Evolutionary conservation across 2,329 filamentous ascomycete species (phyloP).

Genomic region (Monosporascus sp.): DNA sequence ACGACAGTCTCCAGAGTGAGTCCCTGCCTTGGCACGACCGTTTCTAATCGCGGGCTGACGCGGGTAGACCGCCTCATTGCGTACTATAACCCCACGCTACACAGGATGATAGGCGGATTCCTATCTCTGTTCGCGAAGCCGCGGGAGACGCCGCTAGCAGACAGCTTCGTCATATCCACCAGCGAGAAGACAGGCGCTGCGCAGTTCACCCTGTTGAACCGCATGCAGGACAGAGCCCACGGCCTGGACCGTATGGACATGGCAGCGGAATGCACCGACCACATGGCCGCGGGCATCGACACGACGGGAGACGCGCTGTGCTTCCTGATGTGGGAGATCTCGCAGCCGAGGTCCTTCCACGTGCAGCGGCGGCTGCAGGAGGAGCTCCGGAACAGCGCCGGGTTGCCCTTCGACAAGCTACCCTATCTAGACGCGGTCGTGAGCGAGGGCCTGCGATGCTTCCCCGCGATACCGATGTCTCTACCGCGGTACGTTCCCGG

Average conservation of each 20-base stretch:
- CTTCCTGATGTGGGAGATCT: conserved; percentile 68
- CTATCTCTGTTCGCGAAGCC: conserved; percentile 47
- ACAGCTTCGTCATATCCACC: conserved; percentile 52
- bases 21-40: conserved; percentile 1
- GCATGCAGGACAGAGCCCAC: conserved; percentile 48
- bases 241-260: conserved; percentile 48
- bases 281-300: conserved; percentile 68
- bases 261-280: conserved; percentile 65
- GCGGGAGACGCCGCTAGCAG: conserved; percentile 53
- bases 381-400: conserved; percentile 43
- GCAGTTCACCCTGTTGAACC: conserved; percentile 53
- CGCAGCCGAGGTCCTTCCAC: conserved; percentile 47
- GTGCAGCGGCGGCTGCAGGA: conserved; percentile 48
- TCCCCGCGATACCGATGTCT: conserved; percentile 62
- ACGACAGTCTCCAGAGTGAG: conserved; percentile 62
- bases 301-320: conserved; percentile 66
- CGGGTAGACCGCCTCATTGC: conserved; percentile 52
- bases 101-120: conserved; percentile 40
- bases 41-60: neutral
- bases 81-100: conserved; percentile 50
- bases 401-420: conserved; percentile 42
- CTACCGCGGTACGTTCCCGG: conserved; percentile 54
- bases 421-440: conserved; percentile 59
- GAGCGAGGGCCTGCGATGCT: conserved; percentile 56
- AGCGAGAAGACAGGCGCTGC: conserved; percentile 40